These are phyloP conservation scores for Coleophoma eucalyptorum DNA, from an alignment of 2,329 filamentous ascomycete genomes.

Conservation along the genomic window DNA sequence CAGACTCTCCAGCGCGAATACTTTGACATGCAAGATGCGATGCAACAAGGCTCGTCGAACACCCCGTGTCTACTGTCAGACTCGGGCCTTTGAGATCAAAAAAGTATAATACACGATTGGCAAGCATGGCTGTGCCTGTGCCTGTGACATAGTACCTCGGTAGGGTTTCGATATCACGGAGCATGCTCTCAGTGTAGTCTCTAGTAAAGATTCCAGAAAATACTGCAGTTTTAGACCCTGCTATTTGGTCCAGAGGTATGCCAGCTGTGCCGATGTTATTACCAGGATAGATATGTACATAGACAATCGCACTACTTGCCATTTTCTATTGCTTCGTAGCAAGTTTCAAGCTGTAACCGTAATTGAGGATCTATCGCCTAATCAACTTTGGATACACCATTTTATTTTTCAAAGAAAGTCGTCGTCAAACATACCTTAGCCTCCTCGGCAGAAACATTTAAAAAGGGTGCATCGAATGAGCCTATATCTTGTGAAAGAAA, in stretches of 20 bases:
- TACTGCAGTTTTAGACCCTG: background rate
- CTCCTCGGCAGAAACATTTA: constrained; percentile 30
- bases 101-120: constrained; percentile 52
- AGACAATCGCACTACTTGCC: background rate
- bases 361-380: constrained; percentile 11
- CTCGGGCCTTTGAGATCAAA: constrained; percentile 53
- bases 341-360: constrained; percentile 3
- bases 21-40: constrained; percentile 50
- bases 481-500: constrained; percentile 30
- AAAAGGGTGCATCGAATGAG: constrained; percentile 35
- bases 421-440: background rate
- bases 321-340: constrained; percentile 9
- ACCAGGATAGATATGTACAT: background rate
- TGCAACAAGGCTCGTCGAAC: constrained; percentile 50
- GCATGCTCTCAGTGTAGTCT: constrained; percentile 1
- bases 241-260: background rate
- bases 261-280: background rate
- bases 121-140: constrained; percentile 34
- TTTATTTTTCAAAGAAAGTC: background rate
- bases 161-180: background rate
- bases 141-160: constrained; percentile 20
- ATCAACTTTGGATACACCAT: background rate
- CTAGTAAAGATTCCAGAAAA: background rate
- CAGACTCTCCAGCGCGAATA: constrained; percentile 40
- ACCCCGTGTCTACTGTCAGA: constrained; percentile 56